Evolutionary conservation across 116 monocot species (phyloP).

Genomic region (Dioscorea cayenensis): DNA sequence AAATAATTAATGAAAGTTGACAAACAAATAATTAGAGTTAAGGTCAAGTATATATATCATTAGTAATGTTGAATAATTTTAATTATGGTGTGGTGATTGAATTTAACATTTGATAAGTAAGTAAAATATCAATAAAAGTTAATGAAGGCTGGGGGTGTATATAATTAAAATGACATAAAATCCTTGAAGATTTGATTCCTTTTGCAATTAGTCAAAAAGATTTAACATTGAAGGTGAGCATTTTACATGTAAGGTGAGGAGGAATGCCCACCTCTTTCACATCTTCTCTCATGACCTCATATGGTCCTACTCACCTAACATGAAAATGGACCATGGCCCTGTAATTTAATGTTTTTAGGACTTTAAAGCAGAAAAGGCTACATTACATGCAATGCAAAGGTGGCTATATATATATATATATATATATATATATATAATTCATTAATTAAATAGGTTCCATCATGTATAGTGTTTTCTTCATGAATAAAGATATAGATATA

Average conservation of each 20-base stretch:
- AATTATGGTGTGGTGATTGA: too few species aligned
- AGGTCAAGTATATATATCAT: too few species aligned
- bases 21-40: too few species aligned
- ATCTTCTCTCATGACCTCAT: background rate
- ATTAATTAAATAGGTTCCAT: too few species aligned
- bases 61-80: too few species aligned
- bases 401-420: background rate
- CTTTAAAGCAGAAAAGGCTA: background rate
- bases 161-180: background rate
- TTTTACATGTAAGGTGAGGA: background rate
- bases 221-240: background rate
- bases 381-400: conserved; percentile 1
- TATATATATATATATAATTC: too few species aligned
- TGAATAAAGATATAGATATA: too few species aligned
- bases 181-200: background rate
- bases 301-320: background rate
- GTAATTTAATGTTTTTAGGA: background rate
- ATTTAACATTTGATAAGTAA: too few species aligned
- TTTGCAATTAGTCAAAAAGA: background rate
- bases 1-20: too few species aligned
- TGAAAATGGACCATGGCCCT: background rate
- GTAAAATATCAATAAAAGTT: background rate
- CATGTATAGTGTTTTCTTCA: too few species aligned
- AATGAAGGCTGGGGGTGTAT: background rate
- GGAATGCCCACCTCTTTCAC: too few species aligned